Percentiles rank a stretch among this genome's conserved stretches.
Conservation (phyloP, 768 basidiomycete genomes). For the Phallus indusiatus region DNA sequence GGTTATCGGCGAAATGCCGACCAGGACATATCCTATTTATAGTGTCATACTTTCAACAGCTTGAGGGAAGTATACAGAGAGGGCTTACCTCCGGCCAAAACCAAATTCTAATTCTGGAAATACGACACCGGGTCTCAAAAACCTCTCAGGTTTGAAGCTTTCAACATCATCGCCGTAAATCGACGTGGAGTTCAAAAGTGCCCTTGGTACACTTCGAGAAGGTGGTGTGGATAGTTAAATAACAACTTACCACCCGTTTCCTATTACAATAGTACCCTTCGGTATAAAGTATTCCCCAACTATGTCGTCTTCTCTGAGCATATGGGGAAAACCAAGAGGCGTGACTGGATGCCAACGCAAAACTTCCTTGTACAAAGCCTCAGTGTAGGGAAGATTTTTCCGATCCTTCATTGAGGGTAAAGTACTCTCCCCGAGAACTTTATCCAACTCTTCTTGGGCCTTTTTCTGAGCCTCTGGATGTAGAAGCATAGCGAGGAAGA, state of each 20-base stretch:
- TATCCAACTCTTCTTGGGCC: slow-evolving; percentile 13
- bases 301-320: slow-evolving; percentile 12
- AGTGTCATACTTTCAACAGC: background rate
- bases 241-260: slow-evolving; percentile 12
- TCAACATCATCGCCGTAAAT: slow-evolving; percentile 2
- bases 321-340: slow-evolving; percentile 17
- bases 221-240: slow-evolving; percentile 6
- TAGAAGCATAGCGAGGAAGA: slow-evolving; percentile 12
- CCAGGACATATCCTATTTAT: slow-evolving; percentile 14
- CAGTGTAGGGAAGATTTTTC: slow-evolving; percentile 14
- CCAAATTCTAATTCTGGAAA: slow-evolving; percentile 1
- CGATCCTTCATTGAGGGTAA: slow-evolving; percentile 15
- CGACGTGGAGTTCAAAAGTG: background rate
- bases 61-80: background rate
- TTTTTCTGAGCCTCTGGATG: slow-evolving; percentile 11
- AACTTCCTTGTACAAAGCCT: slow-evolving; percentile 16
- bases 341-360: slow-evolving; percentile 11
- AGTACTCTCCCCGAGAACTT: slow-evolving; percentile 13
- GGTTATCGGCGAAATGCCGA: slow-evolving; percentile 12
- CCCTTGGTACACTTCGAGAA: background rate
- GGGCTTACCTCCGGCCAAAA: slow-evolving; percentile 1
- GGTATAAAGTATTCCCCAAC: slow-evolving; percentile 15
- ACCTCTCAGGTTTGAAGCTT: slow-evolving; percentile 5
- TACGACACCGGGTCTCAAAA: background rate
- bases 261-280: slow-evolving; percentile 11